Evolutionary conservation across 1,139 yeast genomes (phyloP), one percentile per base, ranked within the genome.

Genomic region (Protomyces inouyei): DNA sequence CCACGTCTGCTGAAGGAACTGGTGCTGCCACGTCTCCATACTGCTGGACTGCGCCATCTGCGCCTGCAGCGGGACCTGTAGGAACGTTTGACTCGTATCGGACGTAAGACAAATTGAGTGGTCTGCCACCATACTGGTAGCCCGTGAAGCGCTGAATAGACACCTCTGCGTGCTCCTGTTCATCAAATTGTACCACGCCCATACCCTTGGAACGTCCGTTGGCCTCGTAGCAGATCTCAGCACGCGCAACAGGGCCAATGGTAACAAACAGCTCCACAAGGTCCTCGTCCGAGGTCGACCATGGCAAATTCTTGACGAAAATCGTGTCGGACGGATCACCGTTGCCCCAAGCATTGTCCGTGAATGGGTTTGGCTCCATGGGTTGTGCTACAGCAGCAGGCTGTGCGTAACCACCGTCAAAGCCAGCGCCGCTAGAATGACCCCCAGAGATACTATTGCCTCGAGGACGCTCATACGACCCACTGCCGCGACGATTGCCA

Each of bases 211-310:
- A 85, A 72, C 86, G 82, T 51, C 95, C 96, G 40, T 77, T 78
- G 3, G 80, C 76, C 71, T 83, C 84, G 70, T 77, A 83, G 74
- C 86, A 90, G 68, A 92, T 80, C 74, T 90, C 96, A 23, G 97
- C 97, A 63, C 81, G 81, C 54, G 77, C 78, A 37, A 92, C 93
- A 64, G 83, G 79, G 36, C 96, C 97, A 64, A 91, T 84, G 38
- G 95, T 87, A 73, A 87, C 95, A 74, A 92, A 92, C 67, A 93
- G 81, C 70, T 92, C 97, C 69, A 81, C 84, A 70, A 93, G 82
- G 75, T 93, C 98, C 67, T 87, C 87, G 70, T 86, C 85, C 52
- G 91, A 84, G 28, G 98, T 92, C 57, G 92, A 87, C 81, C 85
- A 90, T 40, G 98, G 98, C 73, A 93, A 79, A 76, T 92, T 93